A percentile compares a stretch with the other conserved stretches of the same genome.
Conservation (phyloP, 176 grass and related monocot species). For the Rhynchospora breviuscula region DNA sequence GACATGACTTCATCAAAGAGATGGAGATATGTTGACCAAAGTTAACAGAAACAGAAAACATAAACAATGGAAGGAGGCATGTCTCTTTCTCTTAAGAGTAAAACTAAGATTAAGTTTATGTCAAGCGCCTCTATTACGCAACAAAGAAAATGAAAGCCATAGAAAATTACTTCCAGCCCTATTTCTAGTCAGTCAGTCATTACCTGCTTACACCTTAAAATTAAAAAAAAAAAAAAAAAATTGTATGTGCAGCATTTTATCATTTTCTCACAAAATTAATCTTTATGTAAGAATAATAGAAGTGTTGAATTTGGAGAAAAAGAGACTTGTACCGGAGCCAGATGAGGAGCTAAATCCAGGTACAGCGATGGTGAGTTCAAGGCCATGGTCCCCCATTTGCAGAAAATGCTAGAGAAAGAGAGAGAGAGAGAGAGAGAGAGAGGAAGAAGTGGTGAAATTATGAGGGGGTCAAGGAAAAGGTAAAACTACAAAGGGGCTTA, state of each 20-base stretch:
- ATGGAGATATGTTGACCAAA: not conserved
- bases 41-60: not conserved
- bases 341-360: constrained; percentile 72
- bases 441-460: constrained; percentile 25
- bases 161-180: constrained; percentile 22
- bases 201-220: not conserved
- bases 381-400: constrained; percentile 52
- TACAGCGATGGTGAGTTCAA: constrained; percentile 97
- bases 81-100: constrained; percentile 20
- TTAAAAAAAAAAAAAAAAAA: not conserved
- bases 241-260: not conserved
- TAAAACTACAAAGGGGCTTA: constrained; percentile 30
- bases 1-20: not conserved
- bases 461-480: not conserved
- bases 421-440: constrained; percentile 17
- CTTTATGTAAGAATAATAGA: not conserved
- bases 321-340: constrained; percentile 53
- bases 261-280: constrained; percentile 3
- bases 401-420: constrained; percentile 28
- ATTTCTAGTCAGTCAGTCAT: not conserved
- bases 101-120: constrained; percentile 10
- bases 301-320: not conserved
- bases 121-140: constrained; percentile 16
- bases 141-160: constrained; percentile 1
- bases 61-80: not conserved